Evolutionary conservation across 352 stramenopile genomes (phyloP).

Genomic region (Elongisporangium undulatum): DNA sequence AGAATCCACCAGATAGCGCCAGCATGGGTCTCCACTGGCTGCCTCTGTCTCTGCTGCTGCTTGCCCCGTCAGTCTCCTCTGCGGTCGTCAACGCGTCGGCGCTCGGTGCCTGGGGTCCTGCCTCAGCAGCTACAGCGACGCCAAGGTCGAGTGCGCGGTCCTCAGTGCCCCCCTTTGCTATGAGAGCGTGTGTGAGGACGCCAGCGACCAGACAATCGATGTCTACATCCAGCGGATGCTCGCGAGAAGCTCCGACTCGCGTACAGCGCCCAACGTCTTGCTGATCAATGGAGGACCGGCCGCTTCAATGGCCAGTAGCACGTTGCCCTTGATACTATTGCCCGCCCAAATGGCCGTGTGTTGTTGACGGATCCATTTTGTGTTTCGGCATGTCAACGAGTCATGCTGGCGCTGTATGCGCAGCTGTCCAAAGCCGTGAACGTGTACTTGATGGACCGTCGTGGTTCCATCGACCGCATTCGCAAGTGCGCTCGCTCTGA

Average conservation of each 20-base stretch:
- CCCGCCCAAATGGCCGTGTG: too few species aligned
- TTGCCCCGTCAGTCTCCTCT: neutral
- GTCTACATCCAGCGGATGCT: neutral
- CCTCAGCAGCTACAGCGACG: neutral
- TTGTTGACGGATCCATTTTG: neutral
- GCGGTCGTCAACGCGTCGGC: neutral
- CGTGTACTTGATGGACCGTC: conserved; percentile 43
- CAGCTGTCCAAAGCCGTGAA: conserved; percentile 23
- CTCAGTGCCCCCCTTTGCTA: neutral
- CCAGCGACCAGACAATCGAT: neutral
- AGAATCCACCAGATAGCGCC: too few species aligned
- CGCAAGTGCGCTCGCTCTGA: conserved; percentile 8
- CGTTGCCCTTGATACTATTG: neutral
- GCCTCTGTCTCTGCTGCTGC: neutral
- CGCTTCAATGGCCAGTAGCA: neutral
- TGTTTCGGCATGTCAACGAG: conserved; percentile 19
- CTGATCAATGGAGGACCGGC: neutral
- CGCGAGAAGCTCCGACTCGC: neutral
- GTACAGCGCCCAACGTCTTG: neutral
- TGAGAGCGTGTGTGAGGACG: neutral
- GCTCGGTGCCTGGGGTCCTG: neutral
- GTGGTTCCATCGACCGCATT: conserved; percentile 12
- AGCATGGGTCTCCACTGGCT: too few species aligned
- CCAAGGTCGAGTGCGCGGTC: neutral
- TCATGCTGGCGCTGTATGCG: conserved; percentile 23